These are phyloP conservation scores for Xylariales sp. DNA, from an alignment of 2,329 filamentous ascomycete genomes.

Conservation along the genomic window DNA sequence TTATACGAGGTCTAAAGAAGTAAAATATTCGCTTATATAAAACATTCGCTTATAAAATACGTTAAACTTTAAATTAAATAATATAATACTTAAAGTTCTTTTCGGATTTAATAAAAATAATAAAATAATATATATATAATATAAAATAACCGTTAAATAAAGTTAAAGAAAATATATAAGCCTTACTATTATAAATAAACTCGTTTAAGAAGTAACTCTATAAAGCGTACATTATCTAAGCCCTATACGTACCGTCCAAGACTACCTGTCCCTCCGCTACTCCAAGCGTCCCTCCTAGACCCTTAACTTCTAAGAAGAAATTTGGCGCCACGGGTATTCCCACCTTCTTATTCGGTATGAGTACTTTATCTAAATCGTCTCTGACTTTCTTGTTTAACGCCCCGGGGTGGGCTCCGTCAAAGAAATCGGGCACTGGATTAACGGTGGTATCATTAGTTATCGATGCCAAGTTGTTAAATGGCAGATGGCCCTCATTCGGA, in stretches of 20 bases:
- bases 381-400: background rate
- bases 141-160: background rate
- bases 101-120: too few relatives aligned
- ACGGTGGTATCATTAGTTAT: constrained; percentile 5
- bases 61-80: too few relatives aligned
- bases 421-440: constrained; percentile 8
- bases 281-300: constrained; percentile 17
- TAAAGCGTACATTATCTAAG: constrained; percentile 25
- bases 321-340: constrained; percentile 13
- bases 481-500: constrained; percentile 10
- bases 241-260: constrained; percentile 26
- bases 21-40: too few relatives aligned
- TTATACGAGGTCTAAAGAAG: too few relatives aligned
- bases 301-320: constrained; percentile 10
- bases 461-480: constrained; percentile 10
- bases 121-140: constrained; percentile 2
- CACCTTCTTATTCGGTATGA: constrained; percentile 14
- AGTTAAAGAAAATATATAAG: background rate
- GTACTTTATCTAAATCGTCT: constrained; percentile 10
- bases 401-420: constrained; percentile 1
- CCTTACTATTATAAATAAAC: background rate
- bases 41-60: too few relatives aligned
- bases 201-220: constrained; percentile 22
- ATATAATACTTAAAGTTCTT: too few relatives aligned
- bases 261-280: constrained; percentile 22